These are phyloP conservation scores for Prototheca wickerhamii DNA, from an alignment of 163 green algal genomes.

Conservation along the genomic window DNA sequence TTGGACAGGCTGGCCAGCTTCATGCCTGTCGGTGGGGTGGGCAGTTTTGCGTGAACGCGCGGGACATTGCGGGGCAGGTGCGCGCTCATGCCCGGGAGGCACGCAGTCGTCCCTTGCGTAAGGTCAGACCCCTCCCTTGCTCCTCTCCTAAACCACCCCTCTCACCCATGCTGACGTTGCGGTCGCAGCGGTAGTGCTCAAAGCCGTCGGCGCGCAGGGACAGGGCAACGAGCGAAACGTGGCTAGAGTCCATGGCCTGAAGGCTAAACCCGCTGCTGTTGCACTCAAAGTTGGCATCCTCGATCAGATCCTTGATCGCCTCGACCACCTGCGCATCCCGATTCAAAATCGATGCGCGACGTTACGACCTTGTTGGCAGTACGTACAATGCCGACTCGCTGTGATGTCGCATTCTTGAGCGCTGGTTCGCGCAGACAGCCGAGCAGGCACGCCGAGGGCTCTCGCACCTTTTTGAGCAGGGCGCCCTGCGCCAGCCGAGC, in stretches of 20 bases:
- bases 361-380: too few relatives aligned
- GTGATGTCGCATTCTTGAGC: too few relatives aligned
- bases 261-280: conserved; percentile 71
- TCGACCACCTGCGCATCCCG: conserved; percentile 69
- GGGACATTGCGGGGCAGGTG: neutral
- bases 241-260: conserved; percentile 95
- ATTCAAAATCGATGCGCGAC: neutral
- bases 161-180: conserved; percentile 71
- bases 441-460: neutral
- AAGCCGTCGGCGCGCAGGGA: conserved; percentile 85
- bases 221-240: conserved; percentile 89
- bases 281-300: conserved; percentile 96
- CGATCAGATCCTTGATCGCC: conserved; percentile 94
- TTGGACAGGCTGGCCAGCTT: conserved; percentile 93
- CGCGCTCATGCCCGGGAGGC: neutral
- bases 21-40: conserved; percentile 72
- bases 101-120: neutral
- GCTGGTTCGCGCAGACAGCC: too few relatives aligned
- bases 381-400: too few relatives aligned
- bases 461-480: conserved; percentile 81
- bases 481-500: conserved; percentile 79
- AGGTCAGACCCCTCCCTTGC: too few relatives aligned
- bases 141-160: neutral
- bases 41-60: neutral
- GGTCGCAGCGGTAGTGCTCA: conserved; percentile 93